Evolutionary conservation across 768 basidiomycete species (phyloP).

Genomic region (Psilocybe subaeruginosa): DNA sequence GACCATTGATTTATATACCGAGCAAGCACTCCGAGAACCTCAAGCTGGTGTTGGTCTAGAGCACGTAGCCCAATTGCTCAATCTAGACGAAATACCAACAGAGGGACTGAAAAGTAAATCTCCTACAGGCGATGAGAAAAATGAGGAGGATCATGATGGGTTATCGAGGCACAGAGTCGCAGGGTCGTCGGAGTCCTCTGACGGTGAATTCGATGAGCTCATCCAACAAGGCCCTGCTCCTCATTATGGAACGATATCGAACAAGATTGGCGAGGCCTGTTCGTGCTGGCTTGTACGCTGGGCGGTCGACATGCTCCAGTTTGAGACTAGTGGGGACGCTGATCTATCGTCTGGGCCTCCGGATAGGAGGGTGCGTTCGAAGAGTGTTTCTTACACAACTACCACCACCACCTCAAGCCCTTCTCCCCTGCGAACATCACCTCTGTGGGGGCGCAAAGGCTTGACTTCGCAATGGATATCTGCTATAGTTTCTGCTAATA

Average conservation of each 20-base stretch:
- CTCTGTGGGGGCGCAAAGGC: conserved; percentile 78
- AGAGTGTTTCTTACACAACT: conserved; percentile 20
- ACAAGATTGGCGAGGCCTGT: conserved; percentile 91
- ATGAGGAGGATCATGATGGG: conserved; percentile 3
- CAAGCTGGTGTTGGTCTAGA: conserved; percentile 76
- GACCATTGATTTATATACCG: conserved; percentile 48
- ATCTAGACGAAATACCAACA: conserved; percentile 32
- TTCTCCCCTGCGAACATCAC: conserved; percentile 69
- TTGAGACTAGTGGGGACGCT: conserved; percentile 41
- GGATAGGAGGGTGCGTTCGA: conserved; percentile 15
- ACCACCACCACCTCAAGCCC: conserved; percentile 25
- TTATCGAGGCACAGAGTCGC: neutral
- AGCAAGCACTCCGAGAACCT: conserved; percentile 39
- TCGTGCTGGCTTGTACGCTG: conserved; percentile 88
- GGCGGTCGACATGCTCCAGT: conserved; percentile 76
- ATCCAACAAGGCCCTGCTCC: conserved; percentile 36
- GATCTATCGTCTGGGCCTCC: neutral
- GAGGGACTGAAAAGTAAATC: conserved; percentile 21
- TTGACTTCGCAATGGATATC: conserved; percentile 74
- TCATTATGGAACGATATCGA: conserved; percentile 85
- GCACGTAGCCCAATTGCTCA: conserved; percentile 54
- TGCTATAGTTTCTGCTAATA: conserved; percentile 75
- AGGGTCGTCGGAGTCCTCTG: conserved; percentile 19
- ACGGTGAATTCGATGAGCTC: conserved; percentile 20
- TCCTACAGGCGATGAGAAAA: conserved; percentile 5